phyloP scores from a whole-genome alignment of 108 stramenopile species.

The Thalassiosira profunda region DNA sequence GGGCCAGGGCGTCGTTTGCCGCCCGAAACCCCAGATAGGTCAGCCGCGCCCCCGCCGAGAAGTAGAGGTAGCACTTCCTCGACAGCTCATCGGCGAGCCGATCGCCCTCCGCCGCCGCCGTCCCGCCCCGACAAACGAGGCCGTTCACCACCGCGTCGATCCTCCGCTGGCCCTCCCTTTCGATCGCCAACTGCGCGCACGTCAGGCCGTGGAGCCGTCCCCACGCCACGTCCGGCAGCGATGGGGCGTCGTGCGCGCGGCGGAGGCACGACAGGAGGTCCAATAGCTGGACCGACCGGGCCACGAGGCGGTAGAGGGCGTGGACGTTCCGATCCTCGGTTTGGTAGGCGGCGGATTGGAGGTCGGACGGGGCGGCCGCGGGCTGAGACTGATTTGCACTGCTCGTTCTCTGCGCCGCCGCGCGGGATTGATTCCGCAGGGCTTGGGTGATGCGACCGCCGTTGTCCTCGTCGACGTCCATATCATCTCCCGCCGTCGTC shows the following conservation, averaged over 20 bases:
- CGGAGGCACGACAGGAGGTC: constrained; percentile 67
- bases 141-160: constrained; percentile 78
- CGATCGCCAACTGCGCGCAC: constrained; percentile 68
- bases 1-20: constrained; percentile 65
- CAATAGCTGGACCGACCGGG: constrained; percentile 78
- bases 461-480: constrained; percentile 64
- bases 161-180: constrained; percentile 73
- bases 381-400: constrained; percentile 3
- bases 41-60: constrained; percentile 79
- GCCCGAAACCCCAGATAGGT: constrained; percentile 83
- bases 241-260: constrained; percentile 65
- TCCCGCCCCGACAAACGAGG: constrained; percentile 62
- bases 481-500: constrained; percentile 24
- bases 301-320: constrained; percentile 76
- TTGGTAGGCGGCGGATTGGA: constrained; percentile 39
- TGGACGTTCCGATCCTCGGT: constrained; percentile 91
- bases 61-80: constrained; percentile 87
- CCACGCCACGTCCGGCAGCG: constrained; percentile 86
- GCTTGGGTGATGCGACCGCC: constrained; percentile 53
- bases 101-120: constrained; percentile 68
- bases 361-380: neutral
- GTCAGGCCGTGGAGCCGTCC: constrained; percentile 85
- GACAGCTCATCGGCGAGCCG: constrained; percentile 65
- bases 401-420: constrained; percentile 18
- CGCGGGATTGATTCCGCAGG: constrained; percentile 62